Percentiles rank a stretch among this genome's conserved stretches.
These are phyloP conservation scores for Aplosporella prunicola DNA, from an alignment of 2,329 filamentous ascomycete species.

Conservation along the genomic window DNA sequence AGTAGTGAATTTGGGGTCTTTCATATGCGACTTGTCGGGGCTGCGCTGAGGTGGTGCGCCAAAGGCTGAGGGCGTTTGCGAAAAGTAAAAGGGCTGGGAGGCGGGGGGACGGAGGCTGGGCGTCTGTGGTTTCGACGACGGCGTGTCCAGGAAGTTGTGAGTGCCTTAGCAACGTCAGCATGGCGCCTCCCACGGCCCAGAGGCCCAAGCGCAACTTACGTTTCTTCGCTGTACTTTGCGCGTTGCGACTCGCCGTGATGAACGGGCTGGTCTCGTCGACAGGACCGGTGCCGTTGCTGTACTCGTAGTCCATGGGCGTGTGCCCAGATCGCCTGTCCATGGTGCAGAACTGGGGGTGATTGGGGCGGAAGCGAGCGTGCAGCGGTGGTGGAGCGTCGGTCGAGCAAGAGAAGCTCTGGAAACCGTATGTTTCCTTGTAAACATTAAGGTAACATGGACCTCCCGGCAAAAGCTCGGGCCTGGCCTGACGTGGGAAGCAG, in stretches of 20 bases:
- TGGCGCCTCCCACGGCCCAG: conserved; percentile 9
- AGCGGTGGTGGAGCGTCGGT: conserved; percentile 5
- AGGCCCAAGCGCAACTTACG: conserved; percentile 22
- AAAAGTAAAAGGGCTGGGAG: conserved; percentile 42
- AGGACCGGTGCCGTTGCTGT: conserved; percentile 37
- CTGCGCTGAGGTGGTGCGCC: conserved; percentile 8
- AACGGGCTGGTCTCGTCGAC: conserved; percentile 41
- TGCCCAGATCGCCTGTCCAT: conserved; percentile 8
- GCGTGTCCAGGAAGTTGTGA: too few relatives aligned
- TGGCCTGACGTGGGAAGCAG: too few relatives aligned
- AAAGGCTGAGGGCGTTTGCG: conserved; percentile 18
- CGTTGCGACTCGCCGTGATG: conserved; percentile 23
- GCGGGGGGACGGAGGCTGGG: conserved; percentile 39
- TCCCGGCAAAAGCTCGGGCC: too few relatives aligned
- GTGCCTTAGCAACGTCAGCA: too few relatives aligned
- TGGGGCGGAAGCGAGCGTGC: not conserved
- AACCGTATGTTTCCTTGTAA: too few relatives aligned
- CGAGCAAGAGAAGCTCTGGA: conserved; percentile 8
- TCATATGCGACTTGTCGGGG: conserved; percentile 21
- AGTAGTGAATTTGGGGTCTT: conserved; percentile 27
- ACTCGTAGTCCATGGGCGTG: conserved; percentile 47
- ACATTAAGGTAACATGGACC: too few relatives aligned
- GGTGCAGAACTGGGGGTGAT: too few relatives aligned
- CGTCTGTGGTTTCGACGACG: conserved; percentile 12
- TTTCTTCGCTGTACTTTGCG: conserved; percentile 25